Evolutionary conservation across 805 yeast genomes (phyloP).

Genomic region (Candida xiaguanensis): DNA sequence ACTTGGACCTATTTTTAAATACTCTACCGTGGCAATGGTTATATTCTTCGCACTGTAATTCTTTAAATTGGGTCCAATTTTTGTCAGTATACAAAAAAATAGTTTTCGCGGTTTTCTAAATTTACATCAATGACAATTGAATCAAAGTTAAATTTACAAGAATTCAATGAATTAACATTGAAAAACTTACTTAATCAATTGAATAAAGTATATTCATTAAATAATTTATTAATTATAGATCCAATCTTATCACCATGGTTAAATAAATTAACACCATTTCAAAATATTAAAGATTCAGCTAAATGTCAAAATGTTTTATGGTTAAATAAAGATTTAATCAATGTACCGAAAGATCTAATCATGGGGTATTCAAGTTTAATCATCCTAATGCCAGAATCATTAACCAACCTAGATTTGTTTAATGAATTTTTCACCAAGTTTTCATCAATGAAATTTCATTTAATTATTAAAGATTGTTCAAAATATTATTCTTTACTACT

Average conservation of each 20-base stretch:
- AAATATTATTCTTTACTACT: conserved; percentile 30
- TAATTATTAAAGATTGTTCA: conserved; percentile 36
- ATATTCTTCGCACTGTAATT: too few species aligned
- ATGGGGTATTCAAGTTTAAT: conserved; percentile 17
- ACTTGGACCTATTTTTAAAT: too few species aligned
- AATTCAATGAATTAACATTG: conserved; percentile 17
- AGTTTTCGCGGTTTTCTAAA: neutral
- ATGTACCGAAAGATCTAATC: conserved; percentile 11
- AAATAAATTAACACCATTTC: conserved; percentile 55
- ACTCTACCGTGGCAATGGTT: too few species aligned
- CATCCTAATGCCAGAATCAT: conserved; percentile 13
- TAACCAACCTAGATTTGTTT: conserved; percentile 16
- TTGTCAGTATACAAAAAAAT: neutral
- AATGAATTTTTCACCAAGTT: conserved; percentile 3
- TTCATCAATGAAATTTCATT: conserved; percentile 11
- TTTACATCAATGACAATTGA: conserved; percentile 2
- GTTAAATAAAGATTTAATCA: conserved; percentile 26
- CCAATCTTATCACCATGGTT: conserved; percentile 44
- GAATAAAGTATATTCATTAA: conserved; percentile 20
- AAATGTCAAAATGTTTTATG: conserved; percentile 48
- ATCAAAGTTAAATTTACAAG: neutral
- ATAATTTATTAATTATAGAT: conserved; percentile 42
- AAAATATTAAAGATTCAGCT: conserved; percentile 46
- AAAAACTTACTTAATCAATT: conserved; percentile 20
- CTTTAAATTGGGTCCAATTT: too few species aligned